Evolutionary conservation across 2,329 filamentous ascomycete genomes (phyloP).

Genomic region (Mycosphaerelloides madeirae): DNA sequence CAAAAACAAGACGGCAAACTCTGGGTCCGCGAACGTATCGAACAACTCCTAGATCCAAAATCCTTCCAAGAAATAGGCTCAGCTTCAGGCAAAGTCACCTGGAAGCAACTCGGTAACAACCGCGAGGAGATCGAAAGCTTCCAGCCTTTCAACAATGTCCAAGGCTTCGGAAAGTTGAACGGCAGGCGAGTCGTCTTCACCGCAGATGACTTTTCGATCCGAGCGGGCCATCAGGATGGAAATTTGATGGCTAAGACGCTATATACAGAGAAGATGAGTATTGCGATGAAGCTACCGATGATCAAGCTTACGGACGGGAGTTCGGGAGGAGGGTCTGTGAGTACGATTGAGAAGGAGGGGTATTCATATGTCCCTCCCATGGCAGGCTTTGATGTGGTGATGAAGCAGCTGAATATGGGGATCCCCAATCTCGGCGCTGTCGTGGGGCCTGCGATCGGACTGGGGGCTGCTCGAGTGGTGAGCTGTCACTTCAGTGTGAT

Average conservation of each 20-base stretch:
- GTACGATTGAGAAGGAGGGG: conserved; percentile 52
- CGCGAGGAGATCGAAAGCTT: conserved; percentile 49
- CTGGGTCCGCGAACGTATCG: conserved; percentile 60
- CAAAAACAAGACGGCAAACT: conserved; percentile 62
- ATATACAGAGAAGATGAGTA: conserved; percentile 58
- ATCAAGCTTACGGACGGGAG: conserved; percentile 62
- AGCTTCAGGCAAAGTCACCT: conserved; percentile 55
- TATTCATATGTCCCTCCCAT: conserved; percentile 59
- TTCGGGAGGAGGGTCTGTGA: conserved; percentile 59
- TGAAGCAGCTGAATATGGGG: conserved; percentile 55
- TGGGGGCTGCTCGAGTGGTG: conserved; percentile 58
- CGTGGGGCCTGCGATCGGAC: conserved; percentile 58
- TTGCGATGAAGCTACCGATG: conserved; percentile 55
- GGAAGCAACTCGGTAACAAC: conserved; percentile 46
- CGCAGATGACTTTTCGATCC: conserved; percentile 60
- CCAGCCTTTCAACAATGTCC: conserved; percentile 59
- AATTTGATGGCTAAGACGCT: conserved; percentile 51
- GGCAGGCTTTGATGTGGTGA: conserved; percentile 50
- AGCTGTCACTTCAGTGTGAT: conserved; percentile 63
- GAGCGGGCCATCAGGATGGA: conserved; percentile 62
- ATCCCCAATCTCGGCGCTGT: conserved; percentile 63
- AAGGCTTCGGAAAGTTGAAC: conserved; percentile 47
- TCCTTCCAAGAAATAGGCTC: conserved; percentile 58
- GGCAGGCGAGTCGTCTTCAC: conserved; percentile 56
- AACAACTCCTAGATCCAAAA: conserved; percentile 52